phyloP scores from a whole-genome alignment of 208 protist species.

The Phytomonas sp. region DNA sequence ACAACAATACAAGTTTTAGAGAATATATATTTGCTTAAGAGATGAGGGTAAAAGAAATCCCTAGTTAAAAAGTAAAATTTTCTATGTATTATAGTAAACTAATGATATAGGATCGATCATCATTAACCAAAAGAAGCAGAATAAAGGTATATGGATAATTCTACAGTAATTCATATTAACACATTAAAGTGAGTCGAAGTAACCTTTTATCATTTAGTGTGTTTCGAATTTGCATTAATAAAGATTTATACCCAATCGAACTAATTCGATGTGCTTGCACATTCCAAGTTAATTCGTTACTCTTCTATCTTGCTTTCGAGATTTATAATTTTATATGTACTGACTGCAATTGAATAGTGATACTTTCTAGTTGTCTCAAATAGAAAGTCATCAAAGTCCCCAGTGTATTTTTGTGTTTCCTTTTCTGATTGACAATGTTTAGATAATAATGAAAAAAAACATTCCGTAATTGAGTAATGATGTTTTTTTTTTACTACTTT shows the following conservation, averaged over 20 bases:
- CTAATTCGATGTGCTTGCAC: background rate
- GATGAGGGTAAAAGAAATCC: background rate
- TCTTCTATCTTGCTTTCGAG: background rate
- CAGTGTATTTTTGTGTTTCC: constrained; percentile 3
- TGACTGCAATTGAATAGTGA: background rate
- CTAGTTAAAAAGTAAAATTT: background rate
- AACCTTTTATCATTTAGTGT: constrained; percentile 8
- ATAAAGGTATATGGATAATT: background rate
- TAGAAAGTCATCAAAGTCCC: background rate
- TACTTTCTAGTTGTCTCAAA: background rate
- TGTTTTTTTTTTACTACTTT: background rate
- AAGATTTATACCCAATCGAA: background rate
- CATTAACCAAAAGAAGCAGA: background rate
- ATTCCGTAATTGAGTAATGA: background rate
- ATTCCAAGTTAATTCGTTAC: background rate
- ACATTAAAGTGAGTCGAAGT: background rate
- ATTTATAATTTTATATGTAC: background rate
- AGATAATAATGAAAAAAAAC: background rate
- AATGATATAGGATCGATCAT: constrained; percentile 1
- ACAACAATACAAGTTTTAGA: constrained; percentile 44
- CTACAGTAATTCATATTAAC: background rate
- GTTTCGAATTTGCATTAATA: background rate
- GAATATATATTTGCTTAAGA: background rate
- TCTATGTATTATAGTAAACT: background rate
- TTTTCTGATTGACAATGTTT: constrained; percentile 11